Evolutionary conservation across 176 grass and related monocot species (phyloP), one percentile per base, ranked within the genome.

Genomic region (Phyllostachys edulis): DNA sequence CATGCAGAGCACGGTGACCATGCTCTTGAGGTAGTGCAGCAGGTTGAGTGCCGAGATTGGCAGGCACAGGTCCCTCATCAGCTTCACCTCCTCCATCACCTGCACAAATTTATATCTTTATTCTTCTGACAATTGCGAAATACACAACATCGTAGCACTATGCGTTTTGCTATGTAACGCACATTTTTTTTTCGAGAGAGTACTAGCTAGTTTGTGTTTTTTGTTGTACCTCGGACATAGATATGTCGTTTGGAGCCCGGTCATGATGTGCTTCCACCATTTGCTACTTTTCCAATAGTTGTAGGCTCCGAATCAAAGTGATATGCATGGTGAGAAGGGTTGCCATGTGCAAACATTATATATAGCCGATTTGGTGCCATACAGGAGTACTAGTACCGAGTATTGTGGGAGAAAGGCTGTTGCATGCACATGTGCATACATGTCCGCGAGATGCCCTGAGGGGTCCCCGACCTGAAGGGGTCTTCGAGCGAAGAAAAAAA

Each of bases 1-100:
- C 17, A 92, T 27, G 78, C 85, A 89, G 37, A 86, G 44, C 86
- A 89, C 85, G 6, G 90, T 83, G 32, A 92, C 36, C n/a, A 82
- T 59, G 46, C 79, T 87, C 49, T 83, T 81, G 6, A 82, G 73
- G 82, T 88, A 92, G 38, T 88, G 63, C 11, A 88, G 78, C 26
- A 64, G 62, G 62, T 64, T 64, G 62, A 64, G 62, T 21, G 62
- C 62, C 27, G 62, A 34, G 62, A 64, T 64, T 4, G 62, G 62
- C 27, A 64, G 26, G 62, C 62, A 64, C 62, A 64, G 62, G 27
- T 14, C 5, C 62, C 26, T 34, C 62, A 34, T 64, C 12, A 64
- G 62, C 62, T 64, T 64, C 62, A 64, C 12, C 62, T 64, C 47
- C 13, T 50, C 13, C 47, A 16, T 50, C 47, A 62, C 59, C 59